Evolutionary conservation across 441 rosid species (phyloP).

Genomic region (Pelargonium australe): DNA sequence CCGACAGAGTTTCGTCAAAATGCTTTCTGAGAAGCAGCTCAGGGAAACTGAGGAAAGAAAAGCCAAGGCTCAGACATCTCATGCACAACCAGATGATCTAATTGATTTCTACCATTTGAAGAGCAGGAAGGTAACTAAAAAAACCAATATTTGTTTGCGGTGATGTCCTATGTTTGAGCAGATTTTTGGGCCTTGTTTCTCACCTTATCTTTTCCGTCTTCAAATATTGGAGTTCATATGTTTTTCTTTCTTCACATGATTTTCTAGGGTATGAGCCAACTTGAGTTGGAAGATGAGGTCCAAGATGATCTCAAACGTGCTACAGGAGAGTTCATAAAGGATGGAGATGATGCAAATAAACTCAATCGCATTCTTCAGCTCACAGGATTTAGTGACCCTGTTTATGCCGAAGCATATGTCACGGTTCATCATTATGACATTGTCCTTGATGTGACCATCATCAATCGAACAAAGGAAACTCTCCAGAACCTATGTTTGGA

Average conservation of each 20-base stretch:
- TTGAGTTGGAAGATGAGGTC: conserved; percentile 91
- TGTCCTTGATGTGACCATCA: conserved; percentile 77
- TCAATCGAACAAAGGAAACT: conserved; percentile 82
- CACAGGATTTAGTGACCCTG: conserved; percentile 92
- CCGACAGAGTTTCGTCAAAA: conserved; percentile 76
- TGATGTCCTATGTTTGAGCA: too few relatives aligned
- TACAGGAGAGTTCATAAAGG: conserved; percentile 83
- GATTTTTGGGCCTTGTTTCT: too few relatives aligned
- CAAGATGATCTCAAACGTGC: conserved; percentile 95
- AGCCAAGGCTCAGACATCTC: conserved; percentile 79
- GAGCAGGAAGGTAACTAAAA: conserved; percentile 62
- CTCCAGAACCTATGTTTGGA: conserved; percentile 89
- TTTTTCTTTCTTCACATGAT: neutral
- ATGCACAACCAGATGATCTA: conserved; percentile 87
- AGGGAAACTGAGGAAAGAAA: conserved; percentile 73
- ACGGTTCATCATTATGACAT: conserved; percentile 90
- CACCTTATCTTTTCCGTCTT: too few relatives aligned
- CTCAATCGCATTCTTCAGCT: conserved; percentile 89
- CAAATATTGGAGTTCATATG: conserved; percentile 11
- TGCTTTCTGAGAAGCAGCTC: conserved; percentile 85
- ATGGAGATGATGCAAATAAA: conserved; percentile 80
- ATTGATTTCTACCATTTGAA: conserved; percentile 87
- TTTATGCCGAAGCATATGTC: conserved; percentile 89
- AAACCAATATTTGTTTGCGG: too few relatives aligned
- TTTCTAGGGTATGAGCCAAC: conserved; percentile 87